phyloP scores from a whole-genome alignment of 139 green algal species.

The Chlorella sp. region DNA sequence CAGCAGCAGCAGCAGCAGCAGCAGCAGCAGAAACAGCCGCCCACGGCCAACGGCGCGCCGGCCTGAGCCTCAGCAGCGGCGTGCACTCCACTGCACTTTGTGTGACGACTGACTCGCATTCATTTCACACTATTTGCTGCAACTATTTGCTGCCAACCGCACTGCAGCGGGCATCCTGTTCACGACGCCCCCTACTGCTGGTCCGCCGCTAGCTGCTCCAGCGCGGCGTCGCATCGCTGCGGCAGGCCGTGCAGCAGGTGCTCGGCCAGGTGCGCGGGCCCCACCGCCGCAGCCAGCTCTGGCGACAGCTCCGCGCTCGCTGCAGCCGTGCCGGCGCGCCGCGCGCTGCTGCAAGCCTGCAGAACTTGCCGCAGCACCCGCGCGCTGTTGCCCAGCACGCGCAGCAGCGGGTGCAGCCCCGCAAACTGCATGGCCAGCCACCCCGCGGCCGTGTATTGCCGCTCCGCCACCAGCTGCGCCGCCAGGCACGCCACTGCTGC shows the following conservation, averaged over 20 bases:
- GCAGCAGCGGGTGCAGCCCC: conserved; percentile 15
- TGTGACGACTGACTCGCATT: no score
- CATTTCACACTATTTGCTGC: no score
- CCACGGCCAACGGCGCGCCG: no score
- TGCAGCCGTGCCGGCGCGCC: neutral
- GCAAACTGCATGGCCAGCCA: conserved; percentile 29
- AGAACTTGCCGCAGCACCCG: conserved; percentile 20
- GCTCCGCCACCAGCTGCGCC: conserved; percentile 16
- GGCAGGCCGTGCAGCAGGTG: conserved; percentile 2
- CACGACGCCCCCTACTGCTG: neutral
- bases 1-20: conserved; percentile 18
- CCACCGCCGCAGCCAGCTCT: neutral
- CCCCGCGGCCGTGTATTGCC: conserved; percentile 14
- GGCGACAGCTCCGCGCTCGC: neutral
- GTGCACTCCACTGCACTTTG: no score
- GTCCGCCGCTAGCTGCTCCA: neutral
- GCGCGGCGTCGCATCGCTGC: neutral
- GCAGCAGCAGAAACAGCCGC: no score
- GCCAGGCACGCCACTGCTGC: neutral
- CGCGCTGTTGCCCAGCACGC: conserved; percentile 21
- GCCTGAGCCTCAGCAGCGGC: no score
- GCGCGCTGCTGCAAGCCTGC: neutral
- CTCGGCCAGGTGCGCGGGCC: neutral
- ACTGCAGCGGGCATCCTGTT: neutral
- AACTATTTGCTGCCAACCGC: no score